Conservation (phyloP, 1,139 yeast species). For the Magnusiomyces paraingens region DNA sequence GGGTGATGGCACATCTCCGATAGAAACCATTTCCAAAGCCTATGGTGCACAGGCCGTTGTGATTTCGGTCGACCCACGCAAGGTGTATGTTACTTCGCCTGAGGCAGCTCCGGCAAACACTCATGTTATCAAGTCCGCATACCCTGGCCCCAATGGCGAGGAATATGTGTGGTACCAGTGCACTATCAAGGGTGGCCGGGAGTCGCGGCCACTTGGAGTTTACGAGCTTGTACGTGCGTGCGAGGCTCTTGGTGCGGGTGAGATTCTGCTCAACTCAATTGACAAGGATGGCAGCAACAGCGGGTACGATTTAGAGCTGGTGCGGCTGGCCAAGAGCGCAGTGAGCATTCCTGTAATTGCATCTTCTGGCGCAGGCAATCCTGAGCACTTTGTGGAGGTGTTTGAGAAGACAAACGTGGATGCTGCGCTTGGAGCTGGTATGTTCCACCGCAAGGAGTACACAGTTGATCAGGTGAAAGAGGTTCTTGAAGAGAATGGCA, state of each 20-base stretch:
- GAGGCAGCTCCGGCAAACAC: conserved; percentile 52
- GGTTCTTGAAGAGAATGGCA: conserved; percentile 11
- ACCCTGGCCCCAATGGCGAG: conserved; percentile 61
- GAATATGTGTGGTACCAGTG: conserved; percentile 88
- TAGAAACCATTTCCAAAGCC: conserved; percentile 82
- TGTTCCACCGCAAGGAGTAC: conserved; percentile 92
- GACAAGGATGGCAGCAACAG: conserved; percentile 94
- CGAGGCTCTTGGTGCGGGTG: conserved; percentile 96
- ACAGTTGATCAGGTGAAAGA: conserved; percentile 78
- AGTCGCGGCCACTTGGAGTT: conserved; percentile 83
- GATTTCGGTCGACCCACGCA: conserved; percentile 91
- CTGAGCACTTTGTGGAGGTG: conserved; percentile 82
- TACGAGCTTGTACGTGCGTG: conserved; percentile 82
- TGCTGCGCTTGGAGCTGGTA: conserved; percentile 97
- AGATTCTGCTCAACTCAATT: conserved; percentile 81
- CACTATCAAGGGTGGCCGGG: conserved; percentile 94
- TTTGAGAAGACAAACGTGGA: conserved; percentile 76
- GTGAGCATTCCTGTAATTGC: conserved; percentile 92
- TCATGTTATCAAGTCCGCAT: conserved; percentile 33
- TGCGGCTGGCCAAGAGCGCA: conserved; percentile 65
- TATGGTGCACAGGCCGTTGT: conserved; percentile 97
- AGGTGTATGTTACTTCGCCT: conserved; percentile 65
- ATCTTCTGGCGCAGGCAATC: conserved; percentile 93
- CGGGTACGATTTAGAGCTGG: conserved; percentile 83
- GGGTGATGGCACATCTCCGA: conserved; percentile 73